Evolutionary conservation across 169 alveolate species (phyloP), one percentile per base, ranked within the genome.

Genomic region (Cryptosporidium xiaoi): DNA sequence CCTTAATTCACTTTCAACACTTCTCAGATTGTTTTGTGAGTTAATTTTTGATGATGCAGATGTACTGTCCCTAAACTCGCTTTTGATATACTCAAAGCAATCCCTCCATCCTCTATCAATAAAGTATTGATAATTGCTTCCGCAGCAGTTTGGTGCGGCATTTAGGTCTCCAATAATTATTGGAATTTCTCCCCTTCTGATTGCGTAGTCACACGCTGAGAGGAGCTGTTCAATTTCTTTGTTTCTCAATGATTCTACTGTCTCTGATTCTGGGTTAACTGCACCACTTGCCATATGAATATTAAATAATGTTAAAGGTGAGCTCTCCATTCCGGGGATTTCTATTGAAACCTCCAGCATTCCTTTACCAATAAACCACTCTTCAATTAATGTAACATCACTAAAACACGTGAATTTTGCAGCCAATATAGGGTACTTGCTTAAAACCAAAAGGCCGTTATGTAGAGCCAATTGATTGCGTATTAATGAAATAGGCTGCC

Each of bases 231-330:
- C 94, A 20, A 95, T 94, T 83, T 95, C 97, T 55, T 90, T 94
- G 82, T 92, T 92, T 66, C 97, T 66, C 50, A 95, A 92, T 65
- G 92, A 91, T 82, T 94, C 97, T 12, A 95, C 91, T 65, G 91
- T 93, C 24, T 92, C 90, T 15, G 97, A 94, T 82, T 94, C 97
- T 5, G 97, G 96, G 56, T 94, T 94, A 46, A 92, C 94, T 33
- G 96, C 94, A n/a, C 95, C 97, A 67, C 96, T 93, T 29, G 97
- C 97, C 95, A 95, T 82, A 66, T 95, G 97, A 83, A 95, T 94
- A 64, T 95, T 95, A 56, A 94, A 91, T 66, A 95, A 67, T 51
- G 97, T 93, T 33, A 69, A 7, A 15, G 84, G 91, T 20, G 82
- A 69, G 13, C 83, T 82, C 60, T 97, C 95, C 64, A 95, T 90